Evolutionary conservation across 2,329 filamentous ascomycete species (phyloP).

Genomic region (Coniella vitis): DNA sequence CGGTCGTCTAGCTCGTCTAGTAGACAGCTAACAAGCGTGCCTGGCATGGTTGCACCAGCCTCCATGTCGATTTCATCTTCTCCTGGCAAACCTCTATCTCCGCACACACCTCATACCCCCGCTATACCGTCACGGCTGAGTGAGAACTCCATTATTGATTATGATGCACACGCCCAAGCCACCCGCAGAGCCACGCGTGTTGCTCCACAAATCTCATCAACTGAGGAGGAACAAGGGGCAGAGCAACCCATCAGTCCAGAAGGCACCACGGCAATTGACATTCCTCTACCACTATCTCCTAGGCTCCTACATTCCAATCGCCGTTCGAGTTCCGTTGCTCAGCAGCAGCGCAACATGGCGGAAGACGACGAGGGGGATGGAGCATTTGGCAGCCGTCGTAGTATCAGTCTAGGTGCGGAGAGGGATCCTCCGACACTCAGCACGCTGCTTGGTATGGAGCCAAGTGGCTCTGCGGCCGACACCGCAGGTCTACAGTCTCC

Average conservation of each 20-base stretch:
- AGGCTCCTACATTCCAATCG: constrained; percentile 47
- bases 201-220: constrained; percentile 22
- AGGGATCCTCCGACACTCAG: constrained; percentile 60
- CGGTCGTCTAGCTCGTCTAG: constrained; percentile 71
- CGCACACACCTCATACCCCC: constrained; percentile 86
- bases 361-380: constrained; percentile 57
- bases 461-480: constrained; percentile 27
- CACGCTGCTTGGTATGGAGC: constrained; percentile 46
- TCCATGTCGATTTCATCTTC: constrained; percentile 82
- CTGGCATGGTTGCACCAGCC: constrained; percentile 63
- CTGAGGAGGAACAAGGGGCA: constrained; percentile 29
- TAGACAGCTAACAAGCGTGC: constrained; percentile 51
- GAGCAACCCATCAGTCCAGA: constrained; percentile 35
- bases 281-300: constrained; percentile 64
- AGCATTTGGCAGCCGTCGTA: constrained; percentile 55
- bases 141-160: constrained; percentile 78
- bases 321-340: constrained; percentile 63
- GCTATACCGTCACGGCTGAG: constrained; percentile 90
- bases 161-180: constrained; percentile 32
- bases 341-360: constrained; percentile 47
- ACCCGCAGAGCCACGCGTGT: constrained; percentile 21
- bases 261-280: constrained; percentile 63
- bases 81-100: constrained; percentile 82
- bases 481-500: constrained; percentile 33
- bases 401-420: constrained; percentile 60